Evolutionary conservation across 306 rosid species (phyloP).

Genomic region (Rosa rugosa): DNA sequence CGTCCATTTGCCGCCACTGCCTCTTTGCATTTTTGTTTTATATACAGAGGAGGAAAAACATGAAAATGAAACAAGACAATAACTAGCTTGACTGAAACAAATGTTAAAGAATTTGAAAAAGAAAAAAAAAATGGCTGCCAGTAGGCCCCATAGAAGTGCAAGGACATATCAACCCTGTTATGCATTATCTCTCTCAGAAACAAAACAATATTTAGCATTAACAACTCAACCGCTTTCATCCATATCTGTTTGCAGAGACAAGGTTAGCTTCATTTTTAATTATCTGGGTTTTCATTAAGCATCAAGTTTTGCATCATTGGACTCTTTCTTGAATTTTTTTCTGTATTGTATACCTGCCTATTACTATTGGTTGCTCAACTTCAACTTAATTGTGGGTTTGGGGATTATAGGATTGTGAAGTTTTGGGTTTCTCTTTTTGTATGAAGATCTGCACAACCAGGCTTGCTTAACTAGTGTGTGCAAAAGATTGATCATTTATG

Average conservation of each 20-base stretch:
- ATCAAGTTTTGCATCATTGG: not conserved
- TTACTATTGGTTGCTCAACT: not conserved
- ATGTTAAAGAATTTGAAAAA: not conserved
- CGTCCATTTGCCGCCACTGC: no score
- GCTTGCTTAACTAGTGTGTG: not conserved
- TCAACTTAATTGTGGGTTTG: no score
- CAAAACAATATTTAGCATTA: not conserved
- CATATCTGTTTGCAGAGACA: conserved; percentile 2
- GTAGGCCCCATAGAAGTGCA: not conserved
- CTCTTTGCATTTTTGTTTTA: no score
- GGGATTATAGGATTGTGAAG: not conserved
- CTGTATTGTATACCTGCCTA: not conserved
- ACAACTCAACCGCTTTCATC: not conserved
- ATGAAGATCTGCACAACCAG: not conserved
- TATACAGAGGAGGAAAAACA: not conserved
- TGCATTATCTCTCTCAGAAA: not conserved
- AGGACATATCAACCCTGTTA: not conserved
- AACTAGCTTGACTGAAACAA: not conserved
- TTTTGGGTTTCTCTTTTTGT: not conserved
- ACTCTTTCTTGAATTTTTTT: not conserved
- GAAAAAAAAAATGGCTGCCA: not conserved
- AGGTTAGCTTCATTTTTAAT: not conserved
- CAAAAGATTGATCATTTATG: not conserved
- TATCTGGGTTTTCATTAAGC: not conserved
- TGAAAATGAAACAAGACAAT: not conserved